Base-by-base conservation (phyloP, 148 eudicot species). In the Camellia sinensis region DNA sequence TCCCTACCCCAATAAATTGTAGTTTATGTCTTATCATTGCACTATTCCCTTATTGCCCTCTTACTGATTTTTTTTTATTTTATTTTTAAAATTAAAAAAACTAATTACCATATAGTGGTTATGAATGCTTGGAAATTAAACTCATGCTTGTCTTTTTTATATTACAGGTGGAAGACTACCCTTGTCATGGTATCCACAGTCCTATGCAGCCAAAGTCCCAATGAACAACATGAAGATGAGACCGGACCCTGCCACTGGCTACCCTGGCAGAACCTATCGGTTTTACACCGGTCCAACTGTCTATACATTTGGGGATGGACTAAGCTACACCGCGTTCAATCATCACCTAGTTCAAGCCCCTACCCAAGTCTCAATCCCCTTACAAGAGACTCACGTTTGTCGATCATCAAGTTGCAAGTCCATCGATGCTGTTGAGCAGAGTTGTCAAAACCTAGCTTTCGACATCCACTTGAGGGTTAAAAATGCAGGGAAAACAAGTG, bases 201-300 rank as follows among this genome's bases (percentile, higher is more conserved):
- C 91, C 59, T 91, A 86, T 45, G 85, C 73, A 21, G 88, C 89
- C 22, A 85, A 89, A 43, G 84, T 89, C 40, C 86, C 86, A 2
- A 91, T 91, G 94, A 89, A 91, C 48, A 84, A 91, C 84, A 91
- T 91, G 94, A 91, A 91, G 82, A 91, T 91, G 94, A 89, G 94
- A 77, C 84, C 94, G 29, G 78, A 91, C 60, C 88, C 91, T 1
- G 29, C 83, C 69, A 89, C 89, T 1, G 92, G 91, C 50, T 91
- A 89, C 83, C 94, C 94, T 11, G 94, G 94, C 3, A 84, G 92
- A 52, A 91, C 90, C 41, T 91, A 91, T 65, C 80, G 92, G 82
- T 91, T 91, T 85, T 91, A 91, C 88, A 88, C 74, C 0, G 94
- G 94, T 13, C 86, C 85, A 50, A 89, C 91, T 3, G 80, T 91